Percentiles rank a stretch among this genome's conserved stretches.
phyloP scores from a whole-genome alignment of 2,329 filamentous ascomycete species.

The Thielaviopsis cerberus region DNA sequence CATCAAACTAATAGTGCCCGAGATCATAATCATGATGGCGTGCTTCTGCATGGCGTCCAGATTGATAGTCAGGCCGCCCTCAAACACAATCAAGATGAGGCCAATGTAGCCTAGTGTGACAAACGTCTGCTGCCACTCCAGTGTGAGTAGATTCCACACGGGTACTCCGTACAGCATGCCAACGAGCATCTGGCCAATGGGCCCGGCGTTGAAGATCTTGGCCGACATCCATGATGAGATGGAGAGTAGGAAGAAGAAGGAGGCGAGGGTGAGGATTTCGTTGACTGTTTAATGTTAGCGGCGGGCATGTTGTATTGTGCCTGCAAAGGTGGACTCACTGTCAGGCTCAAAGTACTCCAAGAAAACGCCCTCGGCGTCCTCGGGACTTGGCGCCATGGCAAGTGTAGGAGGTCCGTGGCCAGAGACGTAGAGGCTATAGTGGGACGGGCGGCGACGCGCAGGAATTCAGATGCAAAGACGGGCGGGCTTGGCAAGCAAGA shows the following conservation, averaged over 20 bases:
- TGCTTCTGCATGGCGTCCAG: conserved; percentile 28
- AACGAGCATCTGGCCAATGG: conserved; percentile 28
- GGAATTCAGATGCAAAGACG: too few species aligned
- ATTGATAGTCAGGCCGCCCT: conserved; percentile 28
- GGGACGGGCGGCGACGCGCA: too few species aligned
- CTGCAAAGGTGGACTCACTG: conserved; percentile 16
- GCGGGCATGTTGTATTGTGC: background rate
- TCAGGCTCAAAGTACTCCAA: conserved; percentile 23
- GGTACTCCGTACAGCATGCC: conserved; percentile 28
- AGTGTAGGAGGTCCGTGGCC: background rate
- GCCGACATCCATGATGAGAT: conserved; percentile 24
- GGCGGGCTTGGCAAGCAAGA: too few species aligned
- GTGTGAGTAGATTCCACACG: conserved; percentile 25
- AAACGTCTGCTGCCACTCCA: conserved; percentile 27
- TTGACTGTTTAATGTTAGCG: conserved; percentile 15
- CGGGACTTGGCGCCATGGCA: conserved; percentile 8
- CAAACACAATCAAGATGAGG: conserved; percentile 30
- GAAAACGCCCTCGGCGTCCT: conserved; percentile 15
- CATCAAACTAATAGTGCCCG: conserved; percentile 26
- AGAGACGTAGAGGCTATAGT: too few species aligned
- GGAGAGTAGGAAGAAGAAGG: conserved; percentile 26
- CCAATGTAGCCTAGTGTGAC: conserved; percentile 29
- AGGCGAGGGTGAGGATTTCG: conserved; percentile 23
- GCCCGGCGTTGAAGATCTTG: conserved; percentile 24
- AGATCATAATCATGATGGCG: conserved; percentile 23